phyloP scores from a whole-genome alignment of 2,329 filamentous ascomycete species.

The Chaetomiaceae sp. region DNA sequence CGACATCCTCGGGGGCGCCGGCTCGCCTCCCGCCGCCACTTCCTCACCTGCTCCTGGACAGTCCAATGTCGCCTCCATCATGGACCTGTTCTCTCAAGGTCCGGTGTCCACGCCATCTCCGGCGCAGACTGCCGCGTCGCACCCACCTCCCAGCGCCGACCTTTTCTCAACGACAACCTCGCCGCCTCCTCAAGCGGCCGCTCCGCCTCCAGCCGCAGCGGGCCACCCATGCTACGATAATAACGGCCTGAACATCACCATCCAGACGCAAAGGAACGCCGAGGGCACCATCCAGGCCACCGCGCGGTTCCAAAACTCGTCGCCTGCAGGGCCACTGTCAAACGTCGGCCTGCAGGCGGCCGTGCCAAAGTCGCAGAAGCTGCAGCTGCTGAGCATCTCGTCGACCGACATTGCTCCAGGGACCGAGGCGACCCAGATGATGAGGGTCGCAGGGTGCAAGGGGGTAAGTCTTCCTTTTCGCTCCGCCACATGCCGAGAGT shows the following conservation, averaged over 20 bases:
- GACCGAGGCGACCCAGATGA: conserved; percentile 80
- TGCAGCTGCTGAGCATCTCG: conserved; percentile 88
- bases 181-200: conserved; percentile 38
- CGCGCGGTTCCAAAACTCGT: conserved; percentile 77
- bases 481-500: background rate
- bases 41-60: conserved; percentile 51
- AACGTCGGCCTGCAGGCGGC: conserved; percentile 86
- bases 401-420: conserved; percentile 70
- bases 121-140: conserved; percentile 41
- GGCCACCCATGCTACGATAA: conserved; percentile 76
- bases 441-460: conserved; percentile 79
- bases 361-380: conserved; percentile 91
- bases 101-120: conserved; percentile 74
- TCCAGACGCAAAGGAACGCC: conserved; percentile 78
- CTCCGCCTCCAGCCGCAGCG: conserved; percentile 39
- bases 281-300: conserved; percentile 75
- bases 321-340: conserved; percentile 59
- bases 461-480: conserved; percentile 64
- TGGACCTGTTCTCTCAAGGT: conserved; percentile 73
- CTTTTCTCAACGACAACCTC: conserved; percentile 47
- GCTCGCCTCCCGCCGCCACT: conserved; percentile 50
- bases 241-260: conserved; percentile 74
- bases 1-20: conserved; percentile 77
- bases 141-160: conserved; percentile 43
- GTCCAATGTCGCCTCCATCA: conserved; percentile 66